phyloP scores from a whole-genome alignment of 163 green algal species.

The Trebouxiophyceae sp. region DNA sequence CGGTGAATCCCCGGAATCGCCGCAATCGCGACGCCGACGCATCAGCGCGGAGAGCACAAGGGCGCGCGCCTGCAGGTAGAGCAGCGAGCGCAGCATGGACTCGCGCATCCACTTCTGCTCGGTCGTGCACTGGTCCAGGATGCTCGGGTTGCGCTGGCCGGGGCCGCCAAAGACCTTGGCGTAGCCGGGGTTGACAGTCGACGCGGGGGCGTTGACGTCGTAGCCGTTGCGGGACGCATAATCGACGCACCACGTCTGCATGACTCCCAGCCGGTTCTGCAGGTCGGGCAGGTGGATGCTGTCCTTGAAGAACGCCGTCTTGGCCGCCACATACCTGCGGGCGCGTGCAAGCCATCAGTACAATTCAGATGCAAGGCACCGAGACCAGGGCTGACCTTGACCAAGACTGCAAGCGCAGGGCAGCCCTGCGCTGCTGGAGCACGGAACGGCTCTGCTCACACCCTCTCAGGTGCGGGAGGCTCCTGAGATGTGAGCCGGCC shows the following conservation, averaged over 20 bases:
- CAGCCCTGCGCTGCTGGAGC: no score
- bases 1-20: no score
- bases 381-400: no score
- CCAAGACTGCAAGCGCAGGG: no score
- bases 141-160: slow-evolving; percentile 1
- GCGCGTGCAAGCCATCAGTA: no score
- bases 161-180: neutral
- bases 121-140: slow-evolving; percentile 59
- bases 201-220: neutral
- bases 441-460: no score
- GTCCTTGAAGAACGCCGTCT: slow-evolving; percentile 61
- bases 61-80: slow-evolving; percentile 69
- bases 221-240: neutral
- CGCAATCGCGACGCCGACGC: no score
- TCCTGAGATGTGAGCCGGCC: neutral
- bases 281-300: slow-evolving; percentile 37
- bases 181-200: neutral
- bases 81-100: slow-evolving; percentile 60
- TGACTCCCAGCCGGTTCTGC: slow-evolving; percentile 4
- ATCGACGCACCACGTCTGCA: slow-evolving; percentile 5
- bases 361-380: no score
- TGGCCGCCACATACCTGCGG: slow-evolving; percentile 22
- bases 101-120: slow-evolving; percentile 71
- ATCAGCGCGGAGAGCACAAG: no score
- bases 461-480: no score